Evolutionary conservation across 2,329 filamentous ascomycete species (phyloP).

Genomic region (Penicillium thymicola): DNA sequence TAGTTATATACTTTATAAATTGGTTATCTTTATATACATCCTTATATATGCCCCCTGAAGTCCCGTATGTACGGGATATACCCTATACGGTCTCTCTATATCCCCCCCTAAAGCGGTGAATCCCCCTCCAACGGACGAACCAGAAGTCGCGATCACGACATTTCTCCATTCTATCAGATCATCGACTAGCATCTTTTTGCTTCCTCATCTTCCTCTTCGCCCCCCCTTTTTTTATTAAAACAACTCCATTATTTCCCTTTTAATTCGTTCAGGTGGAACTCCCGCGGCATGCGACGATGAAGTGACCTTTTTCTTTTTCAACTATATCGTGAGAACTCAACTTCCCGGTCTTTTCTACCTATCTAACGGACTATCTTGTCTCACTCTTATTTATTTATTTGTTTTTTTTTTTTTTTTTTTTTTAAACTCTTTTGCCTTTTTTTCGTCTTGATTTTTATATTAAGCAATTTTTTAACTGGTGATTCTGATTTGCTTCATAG

Average conservation of each 20-base stretch:
- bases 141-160: constrained; percentile 40
- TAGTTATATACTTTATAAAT: neutral
- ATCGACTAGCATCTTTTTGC: constrained; percentile 29
- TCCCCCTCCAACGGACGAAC: constrained; percentile 24
- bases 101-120: constrained; percentile 23
- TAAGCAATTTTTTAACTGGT: neutral
- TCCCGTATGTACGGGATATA: no score
- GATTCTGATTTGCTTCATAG: constrained; percentile 9
- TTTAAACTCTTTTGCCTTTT: neutral
- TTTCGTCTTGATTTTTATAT: neutral
- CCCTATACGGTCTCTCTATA: neutral
- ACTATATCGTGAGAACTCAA: neutral
- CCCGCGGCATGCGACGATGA: constrained; percentile 8
- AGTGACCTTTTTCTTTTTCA: neutral
- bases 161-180: constrained; percentile 45
- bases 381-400: neutral
- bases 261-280: constrained; percentile 8
- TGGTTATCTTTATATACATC: neutral
- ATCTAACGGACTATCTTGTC: neutral
- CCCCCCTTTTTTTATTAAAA: constrained; percentile 6
- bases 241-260: constrained; percentile 2
- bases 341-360: neutral
- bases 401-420: neutral
- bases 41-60: no score
- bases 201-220: constrained; percentile 2